These are phyloP conservation scores for Ustilago lituana DNA, from an alignment of 1,284 basidiomycete genomes.

Conservation along the genomic window DNA sequence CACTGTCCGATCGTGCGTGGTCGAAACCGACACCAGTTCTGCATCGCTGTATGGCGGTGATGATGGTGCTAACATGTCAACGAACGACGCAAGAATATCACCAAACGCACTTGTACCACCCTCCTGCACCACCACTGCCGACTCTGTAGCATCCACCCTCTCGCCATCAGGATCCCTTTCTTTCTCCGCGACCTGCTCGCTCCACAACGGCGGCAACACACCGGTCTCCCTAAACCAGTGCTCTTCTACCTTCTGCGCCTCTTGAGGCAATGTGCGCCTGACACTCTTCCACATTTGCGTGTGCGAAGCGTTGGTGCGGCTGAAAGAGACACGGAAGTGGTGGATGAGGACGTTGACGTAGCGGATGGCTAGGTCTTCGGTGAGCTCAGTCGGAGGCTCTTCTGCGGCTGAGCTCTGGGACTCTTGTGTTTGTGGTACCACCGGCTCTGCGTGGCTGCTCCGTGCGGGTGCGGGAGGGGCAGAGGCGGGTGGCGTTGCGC, in stretches of 20 bases:
- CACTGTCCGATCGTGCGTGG: slow-evolving; percentile 6
- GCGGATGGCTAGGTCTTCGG: slow-evolving; percentile 33
- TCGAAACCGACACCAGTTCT: background rate
- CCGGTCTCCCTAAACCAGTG: slow-evolving; percentile 43
- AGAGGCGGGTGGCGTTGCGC: background rate
- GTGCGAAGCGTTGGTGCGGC: slow-evolving; percentile 19
- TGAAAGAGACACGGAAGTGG: slow-evolving; percentile 32
- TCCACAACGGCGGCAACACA: slow-evolving; percentile 33
- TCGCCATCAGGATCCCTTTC: no score
- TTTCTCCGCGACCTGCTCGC: background rate
- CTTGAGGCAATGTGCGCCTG: slow-evolving; percentile 7
- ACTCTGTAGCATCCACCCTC: no score
- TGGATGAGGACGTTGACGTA: slow-evolving; percentile 50
- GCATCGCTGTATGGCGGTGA: background rate
- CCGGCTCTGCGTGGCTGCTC: background rate
- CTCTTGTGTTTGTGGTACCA: background rate
- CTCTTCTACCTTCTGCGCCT: slow-evolving; percentile 46
- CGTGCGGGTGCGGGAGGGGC: background rate
- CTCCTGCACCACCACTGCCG: no score
- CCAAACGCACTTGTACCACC: background rate
- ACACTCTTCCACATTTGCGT: slow-evolving; percentile 31
- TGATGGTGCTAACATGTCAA: slow-evolving; percentile 21
- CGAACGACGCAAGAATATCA: slow-evolving; percentile 25
- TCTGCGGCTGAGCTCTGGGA: slow-evolving; percentile 12
- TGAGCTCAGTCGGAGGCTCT: slow-evolving; percentile 12